Percentiles rank a stretch among this genome's conserved stretches.
These are phyloP conservation scores for Trichosporon faecale DNA, from an alignment of 1,284 basidiomycete genomes.

Conservation along the genomic window DNA sequence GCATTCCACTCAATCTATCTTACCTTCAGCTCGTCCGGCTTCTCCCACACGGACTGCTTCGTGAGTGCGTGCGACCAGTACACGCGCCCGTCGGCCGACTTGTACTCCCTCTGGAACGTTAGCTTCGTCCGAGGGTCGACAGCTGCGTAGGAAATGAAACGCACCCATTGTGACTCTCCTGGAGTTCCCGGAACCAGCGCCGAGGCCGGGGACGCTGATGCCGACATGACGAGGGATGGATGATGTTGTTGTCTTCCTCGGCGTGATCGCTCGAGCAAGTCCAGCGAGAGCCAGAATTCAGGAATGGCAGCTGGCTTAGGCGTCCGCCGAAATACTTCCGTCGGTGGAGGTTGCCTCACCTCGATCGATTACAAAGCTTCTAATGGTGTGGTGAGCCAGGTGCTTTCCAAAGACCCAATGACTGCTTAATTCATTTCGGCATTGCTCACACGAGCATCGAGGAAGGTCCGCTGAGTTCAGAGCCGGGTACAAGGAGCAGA, in stretches of 20 bases:
- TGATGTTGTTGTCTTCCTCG: background rate
- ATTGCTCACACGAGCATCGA: too few relatives aligned
- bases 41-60: conserved; percentile 54
- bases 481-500: too few relatives aligned
- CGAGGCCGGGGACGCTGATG: conserved; percentile 23
- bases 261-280: background rate
- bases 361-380: background rate
- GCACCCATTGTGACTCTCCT: conserved; percentile 29
- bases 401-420: too few relatives aligned
- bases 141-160: background rate
- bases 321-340: background rate
- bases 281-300: background rate
- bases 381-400: background rate
- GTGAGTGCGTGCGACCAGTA: conserved; percentile 53
- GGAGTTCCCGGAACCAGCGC: conserved; percentile 12
- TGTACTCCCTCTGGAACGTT: conserved; percentile 44
- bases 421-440: too few relatives aligned
- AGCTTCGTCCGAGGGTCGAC: background rate
- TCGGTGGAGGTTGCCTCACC: background rate
- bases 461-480: too few relatives aligned
- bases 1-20: background rate
- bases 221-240: conserved; percentile 17
- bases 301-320: background rate
- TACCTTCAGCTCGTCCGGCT: conserved; percentile 52
- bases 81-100: conserved; percentile 47